Evolutionary conservation across 441 rosid genomes (phyloP), one percentile per base, ranked within the genome.

Genomic region (Mallotus repandus): DNA sequence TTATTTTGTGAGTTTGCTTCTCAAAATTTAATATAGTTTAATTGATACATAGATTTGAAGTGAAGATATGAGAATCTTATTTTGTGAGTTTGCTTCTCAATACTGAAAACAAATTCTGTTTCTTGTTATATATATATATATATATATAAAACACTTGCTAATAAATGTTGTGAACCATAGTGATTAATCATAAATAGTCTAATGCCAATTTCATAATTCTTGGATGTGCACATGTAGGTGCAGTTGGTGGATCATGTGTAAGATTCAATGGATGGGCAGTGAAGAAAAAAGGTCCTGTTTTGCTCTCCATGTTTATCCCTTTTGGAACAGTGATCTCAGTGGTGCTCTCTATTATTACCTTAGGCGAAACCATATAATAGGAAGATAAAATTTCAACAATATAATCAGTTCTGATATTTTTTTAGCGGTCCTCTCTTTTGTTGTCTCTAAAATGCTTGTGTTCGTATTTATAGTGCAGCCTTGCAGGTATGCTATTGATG

Each of bases 221-320:
- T 63, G 35, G 60, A 43, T 58, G 7, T 73, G 50, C 52, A 41
- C 80, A 91, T 97, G 90, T 78, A 78, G 99, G 98, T 60, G 69
- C 76, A 1, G 81, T 87, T 69, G 63, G 85, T 18, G 98, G 98
- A 74, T 85, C 83, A 22, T 84, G 89, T 73, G 76, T 88, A 38
- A 94, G 98, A 84, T 96, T 96, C 84, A 90, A 84, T 63, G 97
- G 97, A 73, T 96, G 98, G 99, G 98, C 98, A 19, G 83, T 96
- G 89, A 91, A 88, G 89, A 91, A 90, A 82, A 86, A 89, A 70
- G 99, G 99, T 56, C 99, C 97, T 4, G 98, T 93, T 78, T 75
- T 92, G 14, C 96, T 88, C 32, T 90, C 99, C 56, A 79, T 92
- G 91, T 93, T 96, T 72, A 89, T 82, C 84, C 99, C 99, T n/a